Evolutionary conservation across 78 protist species (phyloP).

Genomic region (slime mould (Dictyostelium discoideum)): dicty_2.7 NC_007089.4:271001-271500

Average conservation of each 20-base stretch:
- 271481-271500: too few relatives aligned
- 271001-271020: background rate
- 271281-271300: background rate
- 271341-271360: background rate
- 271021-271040: background rate
- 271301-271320: background rate
- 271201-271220: background rate
- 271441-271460: too few relatives aligned
- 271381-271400: background rate
- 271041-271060: background rate
- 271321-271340: background rate
- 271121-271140: too few relatives aligned
- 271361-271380: background rate
- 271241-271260: background rate
- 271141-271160: too few relatives aligned
- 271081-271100: background rate
- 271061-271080: background rate
- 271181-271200: background rate
- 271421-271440: background rate
- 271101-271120: too few relatives aligned
- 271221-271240: background rate
- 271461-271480: too few relatives aligned
- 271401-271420: background rate
- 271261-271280: background rate
- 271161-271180: too few relatives aligned